These are phyloP conservation scores for Xylariomycetidae sp. DNA, from an alignment of 2,329 filamentous ascomycete species.

Conservation along the genomic window DNA sequence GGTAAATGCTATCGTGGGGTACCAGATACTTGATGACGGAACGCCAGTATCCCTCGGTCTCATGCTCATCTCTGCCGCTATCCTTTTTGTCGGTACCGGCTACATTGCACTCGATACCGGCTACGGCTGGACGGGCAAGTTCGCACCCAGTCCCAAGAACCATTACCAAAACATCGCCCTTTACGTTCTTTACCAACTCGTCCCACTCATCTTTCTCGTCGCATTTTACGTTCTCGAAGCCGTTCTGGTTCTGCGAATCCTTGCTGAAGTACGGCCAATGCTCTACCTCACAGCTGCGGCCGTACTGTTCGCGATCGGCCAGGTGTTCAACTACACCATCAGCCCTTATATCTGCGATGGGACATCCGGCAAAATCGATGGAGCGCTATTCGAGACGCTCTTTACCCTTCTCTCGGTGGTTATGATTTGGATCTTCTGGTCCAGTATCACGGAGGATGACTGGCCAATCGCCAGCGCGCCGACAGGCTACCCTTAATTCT, in stretches of 20 bases:
- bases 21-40: conserved; percentile 88
- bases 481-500: conserved; percentile 31
- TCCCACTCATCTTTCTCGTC: conserved; percentile 82
- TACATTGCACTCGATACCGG: conserved; percentile 95
- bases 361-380: conserved; percentile 80
- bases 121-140: conserved; percentile 76
- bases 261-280: conserved; percentile 91
- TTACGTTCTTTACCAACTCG: conserved; percentile 89
- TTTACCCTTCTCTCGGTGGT: conserved; percentile 84
- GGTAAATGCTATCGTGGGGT: conserved; percentile 87
- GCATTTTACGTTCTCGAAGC: conserved; percentile 80
- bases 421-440: conserved; percentile 93
- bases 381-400: conserved; percentile 84
- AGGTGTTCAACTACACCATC: conserved; percentile 93
- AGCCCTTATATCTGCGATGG: conserved; percentile 86
- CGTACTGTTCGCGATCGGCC: conserved; percentile 81
- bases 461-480: conserved; percentile 61
- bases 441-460: conserved; percentile 97
- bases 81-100: conserved; percentile 81
- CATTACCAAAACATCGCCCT: conserved; percentile 75
- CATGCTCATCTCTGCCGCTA: conserved; percentile 61
- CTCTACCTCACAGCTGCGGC: conserved; percentile 70
- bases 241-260: conserved; percentile 74
- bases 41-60: conserved; percentile 77
- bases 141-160: conserved; percentile 51